These are phyloP conservation scores for Tulasnella calospora DNA, from an alignment of 768 basidiomycete species.

Conservation along the genomic window DNA sequence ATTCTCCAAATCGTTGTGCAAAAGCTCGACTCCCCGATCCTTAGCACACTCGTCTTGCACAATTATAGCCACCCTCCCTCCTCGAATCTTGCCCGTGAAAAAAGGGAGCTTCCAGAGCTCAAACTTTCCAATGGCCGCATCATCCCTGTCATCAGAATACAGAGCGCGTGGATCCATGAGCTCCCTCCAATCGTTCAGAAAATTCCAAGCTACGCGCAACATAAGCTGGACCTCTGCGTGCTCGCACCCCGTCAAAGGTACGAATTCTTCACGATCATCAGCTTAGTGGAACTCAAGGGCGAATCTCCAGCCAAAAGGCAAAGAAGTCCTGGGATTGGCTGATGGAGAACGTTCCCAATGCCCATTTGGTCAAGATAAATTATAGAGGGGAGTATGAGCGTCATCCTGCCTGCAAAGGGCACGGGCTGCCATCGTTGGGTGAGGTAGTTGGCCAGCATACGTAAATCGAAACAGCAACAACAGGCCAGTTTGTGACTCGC, in stretches of 20 bases:
- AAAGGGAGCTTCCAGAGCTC: background rate
- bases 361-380: background rate
- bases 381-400: background rate
- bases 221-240: background rate
- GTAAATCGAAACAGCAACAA: background rate
- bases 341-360: background rate
- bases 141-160: background rate
- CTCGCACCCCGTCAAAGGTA: background rate
- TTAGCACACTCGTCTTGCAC: background rate
- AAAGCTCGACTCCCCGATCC: background rate
- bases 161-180: background rate
- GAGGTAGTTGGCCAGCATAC: background rate
- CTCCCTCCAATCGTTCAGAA: background rate
- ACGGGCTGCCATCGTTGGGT: background rate
- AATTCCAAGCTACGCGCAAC: background rate
- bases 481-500: background rate
- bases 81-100: background rate
- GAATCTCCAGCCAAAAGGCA: background rate
- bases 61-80: background rate
- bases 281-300: background rate
- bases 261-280: background rate
- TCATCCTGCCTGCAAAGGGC: background rate
- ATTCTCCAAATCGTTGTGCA: background rate
- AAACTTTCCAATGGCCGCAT: background rate
- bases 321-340: background rate